phyloP scores from a whole-genome alignment of 1,284 basidiomycete genomes.

The Pascua guehoae region DNA sequence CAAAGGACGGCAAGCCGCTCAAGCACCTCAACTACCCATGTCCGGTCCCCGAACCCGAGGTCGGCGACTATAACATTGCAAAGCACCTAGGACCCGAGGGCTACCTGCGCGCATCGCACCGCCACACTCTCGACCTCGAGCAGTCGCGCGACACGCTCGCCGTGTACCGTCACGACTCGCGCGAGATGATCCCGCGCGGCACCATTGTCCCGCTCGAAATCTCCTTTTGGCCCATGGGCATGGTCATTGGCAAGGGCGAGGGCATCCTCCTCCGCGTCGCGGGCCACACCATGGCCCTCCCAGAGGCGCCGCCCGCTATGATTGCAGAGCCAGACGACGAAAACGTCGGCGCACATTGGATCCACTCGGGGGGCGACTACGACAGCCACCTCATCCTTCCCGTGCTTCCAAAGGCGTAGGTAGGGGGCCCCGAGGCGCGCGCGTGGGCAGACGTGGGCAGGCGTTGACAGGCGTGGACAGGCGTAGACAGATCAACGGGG shows the following conservation, averaged over 20 bases:
- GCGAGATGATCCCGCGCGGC: slow-evolving; percentile 22
- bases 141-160: slow-evolving; percentile 11
- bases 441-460: no score
- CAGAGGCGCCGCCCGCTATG: slow-evolving; percentile 14
- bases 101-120: slow-evolving; percentile 31
- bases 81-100: slow-evolving; percentile 26
- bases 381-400: slow-evolving; percentile 16
- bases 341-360: slow-evolving; percentile 18
- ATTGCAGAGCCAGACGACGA: slow-evolving; percentile 18
- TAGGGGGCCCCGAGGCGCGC: no score
- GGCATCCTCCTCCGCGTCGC: no score
- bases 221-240: no score
- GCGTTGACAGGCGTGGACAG: no score
- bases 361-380: slow-evolving; percentile 17
- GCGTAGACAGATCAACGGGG: no score
- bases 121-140: slow-evolving; percentile 14
- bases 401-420: not conserved
- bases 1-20: slow-evolving; percentile 20
- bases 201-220: no score
- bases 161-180: slow-evolving; percentile 21
- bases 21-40: slow-evolving; percentile 24
- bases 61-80: slow-evolving; percentile 21
- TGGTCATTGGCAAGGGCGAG: no score
- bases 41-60: slow-evolving; percentile 12
- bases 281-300: no score